Percentiles rank a stretch among this genome's conserved stretches.
Conservation (phyloP, 176 grass and related monocot species). For the Zea mays region Zm-B73-REFERENCE-NAM-5.0 NC_050098.1:6857001-6857500, state of each 20-base stretch:
- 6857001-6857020: slow-evolving; percentile 13
- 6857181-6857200: not conserved
- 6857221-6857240: not conserved
- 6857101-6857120: slow-evolving; percentile 69
- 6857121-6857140: slow-evolving; percentile 75
- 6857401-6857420: slow-evolving; percentile 50
- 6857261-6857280: not conserved
- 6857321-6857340: slow-evolving; percentile 5
- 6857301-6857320: not conserved
- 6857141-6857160: slow-evolving; percentile 62
- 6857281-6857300: not conserved
- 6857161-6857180: slow-evolving; percentile 3
- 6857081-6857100: slow-evolving; percentile 70
- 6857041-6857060: slow-evolving; percentile 85
- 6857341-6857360: not conserved
- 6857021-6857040: slow-evolving; percentile 72
- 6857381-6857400: slow-evolving; percentile 14
- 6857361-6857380: slow-evolving; percentile 7
- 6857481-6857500: slow-evolving; percentile 32
- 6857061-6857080: slow-evolving; percentile 82
- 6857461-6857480: slow-evolving; percentile 48
- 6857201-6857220: not conserved
- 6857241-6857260: not conserved
- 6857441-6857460: slow-evolving; percentile 77
- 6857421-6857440: slow-evolving; percentile 90